Evolutionary conservation across 108 stramenopile species (phyloP), one percentile per base, ranked within the genome.

Genomic region (Skeletonema grethae): DNA sequence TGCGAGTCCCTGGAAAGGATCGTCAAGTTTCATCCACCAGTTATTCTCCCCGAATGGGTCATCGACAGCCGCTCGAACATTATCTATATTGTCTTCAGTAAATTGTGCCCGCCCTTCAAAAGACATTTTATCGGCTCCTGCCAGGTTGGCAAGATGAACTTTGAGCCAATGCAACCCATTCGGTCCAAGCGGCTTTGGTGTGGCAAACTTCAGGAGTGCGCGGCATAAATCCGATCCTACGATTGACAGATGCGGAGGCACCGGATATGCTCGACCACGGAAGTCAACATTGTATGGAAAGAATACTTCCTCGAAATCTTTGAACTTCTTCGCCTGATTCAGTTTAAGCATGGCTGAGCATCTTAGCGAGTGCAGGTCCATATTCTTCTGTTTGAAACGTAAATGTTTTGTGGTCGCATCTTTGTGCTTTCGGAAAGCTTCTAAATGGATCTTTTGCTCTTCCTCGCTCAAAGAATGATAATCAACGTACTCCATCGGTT

Each of bases 201-300:
- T 85, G 3, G 93, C 92, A 80, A 99, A 99, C 57, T 57, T 83
- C 6, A 99, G 86, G 73, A 99, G 75, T 16, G 95, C 98, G 20
- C 98, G 84, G 72, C 97, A 98, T 9, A 99, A 69, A 83, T 99
- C 99, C 0, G 96, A 94, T 8, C 98, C 98, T 38, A 99, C 85
- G 83, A 97, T 97, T 60, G 95, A 98, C 5, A 99, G 74, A 80
- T 99, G 97, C 3, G 99, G 98, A 45, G 99, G 98, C 0, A 99
- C 84, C 10, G 99, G 99, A 72, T 99, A 96, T 12, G 96, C 98
- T 12, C 99, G 84, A 16, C 99, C 98, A 12, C 99, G 85, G 76
- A 99, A 99, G 77, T 99, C 99, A 66, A 99, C 80, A 80, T 99
- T 99, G 92, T 98, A 97, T 8, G 98, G 98, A 68, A 99, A 99